phyloP scores from a whole-genome alignment of 176 grass and related monocot species.

The Miscanthus lutarioriparius region DNA sequence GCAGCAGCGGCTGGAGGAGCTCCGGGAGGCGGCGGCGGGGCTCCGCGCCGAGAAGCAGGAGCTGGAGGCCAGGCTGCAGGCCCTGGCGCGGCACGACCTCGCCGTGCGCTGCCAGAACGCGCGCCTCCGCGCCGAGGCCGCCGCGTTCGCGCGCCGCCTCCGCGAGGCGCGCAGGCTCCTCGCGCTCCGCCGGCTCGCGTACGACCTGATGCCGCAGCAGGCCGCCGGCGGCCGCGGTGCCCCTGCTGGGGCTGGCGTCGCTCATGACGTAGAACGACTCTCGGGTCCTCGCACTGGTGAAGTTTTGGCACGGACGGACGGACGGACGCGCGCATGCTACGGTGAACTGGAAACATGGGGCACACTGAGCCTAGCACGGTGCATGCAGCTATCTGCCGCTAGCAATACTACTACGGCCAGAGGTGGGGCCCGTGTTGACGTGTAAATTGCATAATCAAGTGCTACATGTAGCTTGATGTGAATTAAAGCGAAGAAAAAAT shows the following conservation, averaged over 20 bases:
- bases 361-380: background rate
- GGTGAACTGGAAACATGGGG: background rate
- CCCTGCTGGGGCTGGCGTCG: constrained; percentile 15
- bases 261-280: constrained; percentile 33
- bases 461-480: constrained; percentile 9
- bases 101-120: constrained; percentile 46
- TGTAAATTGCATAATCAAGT: background rate
- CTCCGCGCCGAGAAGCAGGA: constrained; percentile 41
- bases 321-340: background rate
- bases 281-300: background rate
- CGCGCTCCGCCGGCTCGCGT: constrained; percentile 31
- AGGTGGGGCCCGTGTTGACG: background rate
- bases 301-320: constrained; percentile 19
- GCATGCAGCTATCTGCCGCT: background rate
- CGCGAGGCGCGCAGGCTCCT: constrained; percentile 24
- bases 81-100: constrained; percentile 9
- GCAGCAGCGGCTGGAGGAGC: constrained; percentile 61
- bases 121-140: constrained; percentile 39
- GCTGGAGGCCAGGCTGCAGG: constrained; percentile 18
- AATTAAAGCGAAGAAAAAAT: background rate
- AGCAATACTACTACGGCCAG: background rate
- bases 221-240: background rate
- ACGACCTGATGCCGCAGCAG: background rate
- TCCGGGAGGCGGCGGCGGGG: constrained; percentile 6
- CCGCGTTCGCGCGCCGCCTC: constrained; percentile 27